These are phyloP conservation scores for Pneumocystis carinii DNA, from an alignment of 1,139 yeast genomes.

Conservation along the genomic window DNA sequence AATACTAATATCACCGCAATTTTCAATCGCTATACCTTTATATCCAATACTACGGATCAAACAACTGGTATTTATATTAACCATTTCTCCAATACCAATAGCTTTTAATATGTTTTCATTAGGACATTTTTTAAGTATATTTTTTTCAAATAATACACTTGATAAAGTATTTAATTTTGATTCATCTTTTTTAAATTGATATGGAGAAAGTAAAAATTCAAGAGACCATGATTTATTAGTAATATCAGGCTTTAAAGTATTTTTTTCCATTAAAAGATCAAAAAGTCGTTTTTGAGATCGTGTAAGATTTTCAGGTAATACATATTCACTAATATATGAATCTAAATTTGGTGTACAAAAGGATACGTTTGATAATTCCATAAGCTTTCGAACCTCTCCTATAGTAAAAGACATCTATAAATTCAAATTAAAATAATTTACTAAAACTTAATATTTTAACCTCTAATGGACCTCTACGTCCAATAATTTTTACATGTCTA, in stretches of 20 bases:
- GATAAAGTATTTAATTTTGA: slow-evolving; percentile 20
- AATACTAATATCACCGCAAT: slow-evolving; percentile 36
- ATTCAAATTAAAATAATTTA: slow-evolving; percentile 3
- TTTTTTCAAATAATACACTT: slow-evolving; percentile 37
- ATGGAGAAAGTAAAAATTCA: slow-evolving; percentile 56
- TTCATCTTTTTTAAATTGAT: slow-evolving; percentile 31
- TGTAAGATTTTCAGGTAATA: slow-evolving; percentile 31
- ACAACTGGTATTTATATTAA: slow-evolving; percentile 41
- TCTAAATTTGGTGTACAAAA: slow-evolving; percentile 41
- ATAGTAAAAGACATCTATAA: slow-evolving; percentile 77
- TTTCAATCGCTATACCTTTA: slow-evolving; percentile 48
- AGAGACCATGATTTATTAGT: slow-evolving; percentile 20
- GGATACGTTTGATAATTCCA: slow-evolving; percentile 45
- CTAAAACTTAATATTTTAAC: neutral
- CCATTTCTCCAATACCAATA: slow-evolving; percentile 29
- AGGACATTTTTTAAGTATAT: slow-evolving; percentile 27
- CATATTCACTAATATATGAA: slow-evolving; percentile 24
- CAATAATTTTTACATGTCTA: slow-evolving; percentile 54
- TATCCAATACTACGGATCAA: slow-evolving; percentile 78
- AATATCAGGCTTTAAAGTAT: slow-evolving; percentile 21
- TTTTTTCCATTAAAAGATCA: slow-evolving; percentile 36
- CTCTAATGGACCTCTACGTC: slow-evolving; percentile 58
- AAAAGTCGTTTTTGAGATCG: slow-evolving; percentile 59
- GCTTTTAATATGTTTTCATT: slow-evolving; percentile 19
- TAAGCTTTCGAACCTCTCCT: slow-evolving; percentile 75